These are phyloP conservation scores for Gastrodia elata DNA, from an alignment of 106 monocot genomes.

Conservation along the genomic window DNA sequence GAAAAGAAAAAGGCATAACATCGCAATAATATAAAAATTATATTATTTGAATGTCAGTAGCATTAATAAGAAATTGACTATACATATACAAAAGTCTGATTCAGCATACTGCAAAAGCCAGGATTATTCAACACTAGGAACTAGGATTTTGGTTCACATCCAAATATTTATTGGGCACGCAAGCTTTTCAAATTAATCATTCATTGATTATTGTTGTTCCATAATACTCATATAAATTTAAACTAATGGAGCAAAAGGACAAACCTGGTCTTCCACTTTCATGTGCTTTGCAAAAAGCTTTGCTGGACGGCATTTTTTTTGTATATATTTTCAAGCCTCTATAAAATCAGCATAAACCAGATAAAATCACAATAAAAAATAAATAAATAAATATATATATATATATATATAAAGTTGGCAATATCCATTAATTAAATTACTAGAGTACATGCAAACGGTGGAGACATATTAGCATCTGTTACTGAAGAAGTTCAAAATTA, in stretches of 20 bases:
- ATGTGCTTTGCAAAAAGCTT: conserved; percentile 95
- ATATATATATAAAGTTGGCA: not conserved
- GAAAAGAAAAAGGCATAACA: not conserved
- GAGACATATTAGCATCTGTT: conserved; percentile 1
- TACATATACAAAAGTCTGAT: not conserved
- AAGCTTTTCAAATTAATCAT: not conserved
- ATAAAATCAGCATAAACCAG: conserved; percentile 12
- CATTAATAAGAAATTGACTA: not conserved
- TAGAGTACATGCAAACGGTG: not conserved
- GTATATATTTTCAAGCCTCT: conserved; percentile 80
- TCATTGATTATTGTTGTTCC: not conserved
- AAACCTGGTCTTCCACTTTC: conserved; percentile 93
- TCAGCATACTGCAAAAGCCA: not conserved
- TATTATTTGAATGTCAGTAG: not conserved
- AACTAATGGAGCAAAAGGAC: conserved; percentile 5
- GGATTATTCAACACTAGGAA: not conserved
- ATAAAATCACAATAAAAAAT: too few relatives aligned
- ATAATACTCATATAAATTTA: not conserved
- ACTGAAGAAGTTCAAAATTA: too few relatives aligned
- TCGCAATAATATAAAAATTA: not conserved
- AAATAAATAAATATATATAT: conserved; percentile 5
- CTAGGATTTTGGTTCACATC: not conserved
- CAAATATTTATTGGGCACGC: not conserved
- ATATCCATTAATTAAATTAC: not conserved
- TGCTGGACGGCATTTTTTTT: conserved; percentile 68